phyloP scores from a whole-genome alignment of 768 basidiomycete species.

The Auriscalpium orientale region DNA sequence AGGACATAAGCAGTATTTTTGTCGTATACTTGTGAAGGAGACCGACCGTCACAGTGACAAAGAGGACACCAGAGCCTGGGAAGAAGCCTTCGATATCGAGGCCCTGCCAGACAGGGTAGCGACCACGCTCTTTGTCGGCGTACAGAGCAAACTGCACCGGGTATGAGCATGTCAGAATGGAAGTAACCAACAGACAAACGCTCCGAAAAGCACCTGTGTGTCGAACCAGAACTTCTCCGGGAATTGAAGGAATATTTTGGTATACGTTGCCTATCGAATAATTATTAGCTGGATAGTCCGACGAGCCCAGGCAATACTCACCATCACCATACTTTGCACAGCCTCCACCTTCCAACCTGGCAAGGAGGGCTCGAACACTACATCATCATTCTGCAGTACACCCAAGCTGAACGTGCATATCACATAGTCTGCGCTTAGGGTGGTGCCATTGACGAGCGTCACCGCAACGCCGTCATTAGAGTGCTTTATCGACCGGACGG shows the following conservation, averaged over 20 bases:
- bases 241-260: constrained; percentile 42
- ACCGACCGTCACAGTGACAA: constrained; percentile 39
- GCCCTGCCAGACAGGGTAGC: constrained; percentile 62
- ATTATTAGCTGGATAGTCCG: background rate
- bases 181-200: no score
- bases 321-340: constrained; percentile 56
- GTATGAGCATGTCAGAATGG: no score
- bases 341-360: constrained; percentile 59
- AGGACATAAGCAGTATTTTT: background rate
- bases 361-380: constrained; percentile 45
- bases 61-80: constrained; percentile 50
- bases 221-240: constrained; percentile 10
- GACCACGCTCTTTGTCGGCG: constrained; percentile 4
- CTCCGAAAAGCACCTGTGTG: constrained; percentile 17
- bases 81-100: constrained; percentile 49
- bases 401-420: constrained; percentile 47
- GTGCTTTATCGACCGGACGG: constrained; percentile 39
- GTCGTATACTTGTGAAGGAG: background rate
- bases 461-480: constrained; percentile 37
- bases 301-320: constrained; percentile 6
- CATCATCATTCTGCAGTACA: constrained; percentile 26
- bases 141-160: constrained; percentile 4
- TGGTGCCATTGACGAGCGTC: constrained; percentile 17
- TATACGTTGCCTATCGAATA: constrained; percentile 39
- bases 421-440: constrained; percentile 20